Evolutionary conservation across 2,329 filamentous ascomycete genomes (phyloP).

Genomic region (Aaosphaeria pasadenensis): DNA sequence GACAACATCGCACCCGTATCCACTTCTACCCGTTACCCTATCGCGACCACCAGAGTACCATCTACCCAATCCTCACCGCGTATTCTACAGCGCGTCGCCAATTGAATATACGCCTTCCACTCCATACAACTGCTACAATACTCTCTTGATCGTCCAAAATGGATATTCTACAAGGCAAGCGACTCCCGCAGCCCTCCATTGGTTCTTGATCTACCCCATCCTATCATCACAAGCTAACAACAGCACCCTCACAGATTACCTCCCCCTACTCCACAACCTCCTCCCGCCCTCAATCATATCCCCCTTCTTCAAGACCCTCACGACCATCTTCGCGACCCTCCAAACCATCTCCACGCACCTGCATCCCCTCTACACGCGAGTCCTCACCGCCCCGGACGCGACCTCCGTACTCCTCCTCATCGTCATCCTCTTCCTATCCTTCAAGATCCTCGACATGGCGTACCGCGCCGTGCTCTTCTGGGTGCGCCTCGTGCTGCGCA

Average conservation of each 20-base stretch:
- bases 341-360: slow-evolving; percentile 27
- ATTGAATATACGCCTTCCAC: too few relatives aligned
- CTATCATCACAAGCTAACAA: slow-evolving; percentile 1
- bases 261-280: slow-evolving; percentile 25
- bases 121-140: background rate
- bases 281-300: slow-evolving; percentile 30
- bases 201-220: background rate
- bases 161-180: slow-evolving; percentile 1
- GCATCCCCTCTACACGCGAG: slow-evolving; percentile 22
- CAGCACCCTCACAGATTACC: slow-evolving; percentile 28
- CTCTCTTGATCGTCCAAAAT: background rate
- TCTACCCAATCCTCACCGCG: too few relatives aligned
- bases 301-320: slow-evolving; percentile 26
- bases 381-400: slow-evolving; percentile 41
- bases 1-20: too few relatives aligned
- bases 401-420: slow-evolving; percentile 56
- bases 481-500: slow-evolving; percentile 62
- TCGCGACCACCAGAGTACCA: too few relatives aligned
- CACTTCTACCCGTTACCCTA: too few relatives aligned
- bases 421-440: slow-evolving; percentile 59
- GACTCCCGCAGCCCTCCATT: too few relatives aligned
- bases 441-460: slow-evolving; percentile 66
- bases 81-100: too few relatives aligned
- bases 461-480: slow-evolving; percentile 74
- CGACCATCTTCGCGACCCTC: slow-evolving; percentile 24